Conservation (phyloP, 2,329 filamentous ascomycete species). For the Cytospora piceicola region DNA sequence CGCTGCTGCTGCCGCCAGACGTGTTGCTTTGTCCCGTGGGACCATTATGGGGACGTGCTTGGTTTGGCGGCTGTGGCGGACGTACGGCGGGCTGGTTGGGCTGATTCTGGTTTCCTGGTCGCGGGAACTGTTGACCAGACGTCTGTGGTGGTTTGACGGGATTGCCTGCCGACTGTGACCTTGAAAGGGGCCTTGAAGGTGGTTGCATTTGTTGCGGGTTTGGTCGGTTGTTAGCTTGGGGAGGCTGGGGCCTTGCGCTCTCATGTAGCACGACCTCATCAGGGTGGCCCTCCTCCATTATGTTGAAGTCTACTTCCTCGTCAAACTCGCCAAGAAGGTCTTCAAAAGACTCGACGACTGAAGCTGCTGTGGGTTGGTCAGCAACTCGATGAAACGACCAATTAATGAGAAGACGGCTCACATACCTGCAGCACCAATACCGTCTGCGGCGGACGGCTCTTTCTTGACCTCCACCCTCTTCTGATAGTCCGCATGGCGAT, state of each 20-base stretch:
- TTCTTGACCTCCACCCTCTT: conserved; percentile 56
- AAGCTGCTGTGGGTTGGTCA: conserved; percentile 31
- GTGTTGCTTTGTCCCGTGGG: conserved; percentile 24
- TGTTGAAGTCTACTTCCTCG: conserved; percentile 76
- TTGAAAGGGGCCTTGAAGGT: conserved; percentile 40
- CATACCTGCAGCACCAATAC: conserved; percentile 17
- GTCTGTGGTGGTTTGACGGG: conserved; percentile 42
- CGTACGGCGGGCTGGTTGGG: conserved; percentile 29
- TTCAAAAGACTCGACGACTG: conserved; percentile 52
- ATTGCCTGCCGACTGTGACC: conserved; percentile 39
- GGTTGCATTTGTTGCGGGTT: conserved; percentile 43
- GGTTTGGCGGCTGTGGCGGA: conserved; percentile 31
- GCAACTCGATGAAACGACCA: not conserved
- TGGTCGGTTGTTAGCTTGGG: conserved; percentile 37
- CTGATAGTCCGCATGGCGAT: conserved; percentile 78
- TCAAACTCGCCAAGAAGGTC: conserved; percentile 67
- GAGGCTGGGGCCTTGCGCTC: conserved; percentile 39
- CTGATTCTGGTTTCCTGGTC: conserved; percentile 30
- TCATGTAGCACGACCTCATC: conserved; percentile 71
- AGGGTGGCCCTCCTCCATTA: conserved; percentile 70
- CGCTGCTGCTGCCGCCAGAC: conserved; percentile 31
- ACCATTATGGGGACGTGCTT: conserved; percentile 33
- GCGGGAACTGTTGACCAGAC: conserved; percentile 31
- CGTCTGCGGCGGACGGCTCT: conserved; percentile 29
- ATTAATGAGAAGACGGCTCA: not conserved